These are phyloP conservation scores for Obelidium mucronatum DNA, from an alignment of 192 early-diverging fungal genomes.

Conservation along the genomic window DNA sequence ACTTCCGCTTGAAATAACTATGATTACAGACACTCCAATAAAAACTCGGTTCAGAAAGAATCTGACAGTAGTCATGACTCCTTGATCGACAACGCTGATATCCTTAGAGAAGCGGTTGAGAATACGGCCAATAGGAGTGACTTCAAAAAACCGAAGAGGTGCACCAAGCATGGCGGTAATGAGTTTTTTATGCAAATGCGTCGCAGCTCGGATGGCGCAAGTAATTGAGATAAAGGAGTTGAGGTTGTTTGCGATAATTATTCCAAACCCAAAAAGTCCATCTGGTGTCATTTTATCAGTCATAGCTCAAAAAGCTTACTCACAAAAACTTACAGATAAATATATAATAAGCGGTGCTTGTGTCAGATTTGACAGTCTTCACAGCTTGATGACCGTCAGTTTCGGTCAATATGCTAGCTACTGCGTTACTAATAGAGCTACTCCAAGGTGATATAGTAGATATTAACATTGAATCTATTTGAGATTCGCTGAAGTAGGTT, in stretches of 20 bases:
- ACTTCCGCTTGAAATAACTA: slow-evolving; percentile 57
- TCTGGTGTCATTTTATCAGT: background rate
- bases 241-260: slow-evolving; percentile 27
- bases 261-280: slow-evolving; percentile 32
- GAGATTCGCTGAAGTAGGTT: background rate
- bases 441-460: background rate
- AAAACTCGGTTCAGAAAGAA: slow-evolving; percentile 35
- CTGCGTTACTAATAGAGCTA: background rate
- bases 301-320: background rate
- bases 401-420: background rate
- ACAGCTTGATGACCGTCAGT: background rate
- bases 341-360: background rate
- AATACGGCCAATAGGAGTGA: slow-evolving; percentile 76
- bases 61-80: slow-evolving; percentile 19
- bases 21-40: slow-evolving; percentile 17
- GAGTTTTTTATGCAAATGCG: slow-evolving; percentile 38
- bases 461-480: background rate
- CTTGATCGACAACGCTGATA: slow-evolving; percentile 66
- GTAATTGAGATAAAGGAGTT: slow-evolving; percentile 19
- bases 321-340: background rate
- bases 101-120: slow-evolving; percentile 89
- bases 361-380: background rate
- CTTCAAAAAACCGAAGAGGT: slow-evolving; percentile 68
- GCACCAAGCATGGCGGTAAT: slow-evolving; percentile 46
- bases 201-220: slow-evolving; percentile 2